These are phyloP conservation scores for Metschnikowia santaceciliae DNA, from an alignment of 805 yeast species.

Conservation along the genomic window DNA sequence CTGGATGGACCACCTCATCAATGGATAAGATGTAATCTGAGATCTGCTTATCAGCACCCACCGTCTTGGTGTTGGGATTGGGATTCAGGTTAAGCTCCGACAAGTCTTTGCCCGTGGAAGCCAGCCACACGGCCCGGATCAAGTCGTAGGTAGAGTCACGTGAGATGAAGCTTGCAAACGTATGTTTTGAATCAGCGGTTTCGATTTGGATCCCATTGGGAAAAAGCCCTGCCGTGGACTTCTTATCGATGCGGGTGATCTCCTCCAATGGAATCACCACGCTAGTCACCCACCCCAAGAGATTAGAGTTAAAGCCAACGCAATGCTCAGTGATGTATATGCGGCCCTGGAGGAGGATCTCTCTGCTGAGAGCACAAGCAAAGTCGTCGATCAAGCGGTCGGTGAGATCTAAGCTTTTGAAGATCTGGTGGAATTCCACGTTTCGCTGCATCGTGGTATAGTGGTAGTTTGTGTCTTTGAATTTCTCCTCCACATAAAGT, in stretches of 20 bases:
- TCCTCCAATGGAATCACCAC: conserved; percentile 69
- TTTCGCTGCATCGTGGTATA: conserved; percentile 55
- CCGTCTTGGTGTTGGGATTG: conserved; percentile 2
- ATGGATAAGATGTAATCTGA: conserved; percentile 15
- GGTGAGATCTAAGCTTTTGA: conserved; percentile 59
- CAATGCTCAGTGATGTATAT: conserved; percentile 74
- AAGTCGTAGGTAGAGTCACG: conserved; percentile 75
- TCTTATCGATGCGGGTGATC: conserved; percentile 70
- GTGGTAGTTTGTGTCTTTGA: conserved; percentile 52
- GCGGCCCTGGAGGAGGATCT: conserved; percentile 83
- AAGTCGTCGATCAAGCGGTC: conserved; percentile 83
- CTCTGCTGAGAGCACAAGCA: conserved; percentile 84
- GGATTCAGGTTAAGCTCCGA: conserved; percentile 11
- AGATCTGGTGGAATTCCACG: conserved; percentile 72
- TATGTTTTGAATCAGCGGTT: conserved; percentile 60
- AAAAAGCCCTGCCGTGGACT: conserved; percentile 80
- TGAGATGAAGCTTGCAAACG: conserved; percentile 82
- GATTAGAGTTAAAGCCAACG: conserved; percentile 80
- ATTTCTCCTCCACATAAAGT: conserved; percentile 56
- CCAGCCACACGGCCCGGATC: conserved; percentile 65
- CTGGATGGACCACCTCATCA: conserved; percentile 15
- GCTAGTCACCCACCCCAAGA: conserved; percentile 88
- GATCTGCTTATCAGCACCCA: conserved; percentile 9
- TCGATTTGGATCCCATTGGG: conserved; percentile 83
- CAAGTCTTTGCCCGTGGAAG: conserved; percentile 16